These are phyloP conservation scores for Dendrobium catenatum DNA, from an alignment of 106 monocot species.

Conservation along the genomic window DNA sequence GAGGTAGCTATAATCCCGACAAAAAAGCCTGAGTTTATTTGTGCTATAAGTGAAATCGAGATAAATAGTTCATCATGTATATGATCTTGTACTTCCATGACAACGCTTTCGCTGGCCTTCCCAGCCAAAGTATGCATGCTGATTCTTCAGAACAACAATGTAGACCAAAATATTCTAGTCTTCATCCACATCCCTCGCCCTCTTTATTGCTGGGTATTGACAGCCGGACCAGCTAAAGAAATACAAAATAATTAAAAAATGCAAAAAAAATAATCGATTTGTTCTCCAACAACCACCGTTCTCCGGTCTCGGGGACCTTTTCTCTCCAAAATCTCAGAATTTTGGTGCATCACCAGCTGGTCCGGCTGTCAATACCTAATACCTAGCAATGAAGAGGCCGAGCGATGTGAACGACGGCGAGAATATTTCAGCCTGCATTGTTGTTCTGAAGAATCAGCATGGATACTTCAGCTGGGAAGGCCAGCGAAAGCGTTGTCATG, in stretches of 20 bases:
- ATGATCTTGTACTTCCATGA: not conserved
- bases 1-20: not conserved
- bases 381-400: not conserved
- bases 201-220: too few relatives aligned
- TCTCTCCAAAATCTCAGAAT: too few relatives aligned
- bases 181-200: not conserved
- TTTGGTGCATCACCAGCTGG: too few relatives aligned
- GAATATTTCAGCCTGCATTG: conserved; percentile 1
- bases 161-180: not conserved
- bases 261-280: too few relatives aligned
- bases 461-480: not conserved
- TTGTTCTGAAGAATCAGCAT: not conserved
- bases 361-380: not conserved
- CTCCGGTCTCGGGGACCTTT: too few relatives aligned
- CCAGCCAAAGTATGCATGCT: not conserved
- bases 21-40: not conserved
- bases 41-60: not conserved
- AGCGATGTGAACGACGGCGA: not conserved
- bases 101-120: not conserved
- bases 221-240: too few relatives aligned
- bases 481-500: not conserved
- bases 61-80: too few relatives aligned
- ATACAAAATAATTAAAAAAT: too few relatives aligned
- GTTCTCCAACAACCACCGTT: too few relatives aligned
- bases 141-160: not conserved